These are phyloP conservation scores for Ceratocystis smalleyi DNA, from an alignment of 2,329 filamentous ascomycete species.

Conservation along the genomic window DNA sequence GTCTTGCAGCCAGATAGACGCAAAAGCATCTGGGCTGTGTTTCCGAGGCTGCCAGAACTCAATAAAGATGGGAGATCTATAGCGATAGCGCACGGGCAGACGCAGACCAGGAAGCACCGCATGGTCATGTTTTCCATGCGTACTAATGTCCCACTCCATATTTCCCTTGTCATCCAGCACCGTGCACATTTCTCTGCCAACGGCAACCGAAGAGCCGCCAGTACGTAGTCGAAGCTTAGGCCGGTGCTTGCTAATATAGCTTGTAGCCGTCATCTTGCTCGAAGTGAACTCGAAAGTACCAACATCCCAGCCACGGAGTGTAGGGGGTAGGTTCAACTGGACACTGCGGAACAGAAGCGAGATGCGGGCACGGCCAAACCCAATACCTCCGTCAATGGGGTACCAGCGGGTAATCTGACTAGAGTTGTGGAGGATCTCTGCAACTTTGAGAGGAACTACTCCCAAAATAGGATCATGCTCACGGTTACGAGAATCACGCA, in stretches of 20 bases:
- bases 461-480: constrained; percentile 92
- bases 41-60: constrained; percentile 62
- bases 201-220: constrained; percentile 61
- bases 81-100: constrained; percentile 78
- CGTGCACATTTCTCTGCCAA: constrained; percentile 5
- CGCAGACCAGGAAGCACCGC: constrained; percentile 33
- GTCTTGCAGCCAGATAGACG: constrained; percentile 73
- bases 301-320: constrained; percentile 84
- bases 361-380: constrained; percentile 78
- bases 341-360: constrained; percentile 81
- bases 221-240: constrained; percentile 68
- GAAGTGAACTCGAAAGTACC: constrained; percentile 83
- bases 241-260: constrained; percentile 48
- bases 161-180: constrained; percentile 17
- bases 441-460: constrained; percentile 74
- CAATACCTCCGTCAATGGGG: constrained; percentile 85
- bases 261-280: constrained; percentile 48
- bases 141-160: constrained; percentile 35
- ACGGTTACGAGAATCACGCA: constrained; percentile 74
- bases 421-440: constrained; percentile 72
- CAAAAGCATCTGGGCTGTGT: constrained; percentile 57
- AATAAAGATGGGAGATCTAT: constrained; percentile 77
- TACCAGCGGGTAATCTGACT: constrained; percentile 87
- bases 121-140: constrained; percentile 25
- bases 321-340: constrained; percentile 68